Base-by-base conservation (phyloP, 768 basidiomycete genomes). In the Amanita exitialis region DNA sequence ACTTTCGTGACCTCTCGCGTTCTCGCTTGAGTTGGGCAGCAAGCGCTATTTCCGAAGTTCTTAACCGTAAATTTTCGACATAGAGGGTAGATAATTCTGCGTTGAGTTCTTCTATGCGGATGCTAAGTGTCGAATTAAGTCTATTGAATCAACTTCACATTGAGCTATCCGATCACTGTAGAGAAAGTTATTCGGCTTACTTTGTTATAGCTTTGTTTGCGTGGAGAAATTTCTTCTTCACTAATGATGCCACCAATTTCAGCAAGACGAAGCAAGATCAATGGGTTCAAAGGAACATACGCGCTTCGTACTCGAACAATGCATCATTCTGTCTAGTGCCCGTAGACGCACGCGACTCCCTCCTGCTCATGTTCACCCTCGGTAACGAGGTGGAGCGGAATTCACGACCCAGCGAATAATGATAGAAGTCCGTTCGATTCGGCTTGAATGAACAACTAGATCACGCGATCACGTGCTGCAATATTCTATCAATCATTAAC, bases 151-250 rank as follows among this genome's bases (percentile, higher is more conserved):
- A 46, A 38, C 9, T 21, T 47, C 48, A 15, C 51, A 43, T 34
- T 20, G 12, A 35, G 6, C 34, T 32, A 37, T 35, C 20, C 16
- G 23, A 42, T 16, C 18, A 38, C 20, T 15, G 25, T 45, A 30
- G 36, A 49, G 30, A 23, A 32, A 32, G 16, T 3, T 23, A 36
- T 15, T 0, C n/a, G 25, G 64, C 77, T 35, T 58, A 90, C 88
- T 90, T 91, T 21, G 89, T 90, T 62, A 91, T 91, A 68, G 90
- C 89, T 67, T 90, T 90, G 69, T 91, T 91, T 52, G 88, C 87
- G 53, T 90, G 82, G 18, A 91, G 74, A 60, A 90, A 90, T 70
- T 89, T 90, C 81, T 88, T 89, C 82, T 90, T 90, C 74, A 90
- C 89, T 91, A 62, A 38, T 56, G 56, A 66, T 56, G 63, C 65